Base-by-base conservation (phyloP, 352 stramenopile species). In the Phytophthora sojae region DNA sequence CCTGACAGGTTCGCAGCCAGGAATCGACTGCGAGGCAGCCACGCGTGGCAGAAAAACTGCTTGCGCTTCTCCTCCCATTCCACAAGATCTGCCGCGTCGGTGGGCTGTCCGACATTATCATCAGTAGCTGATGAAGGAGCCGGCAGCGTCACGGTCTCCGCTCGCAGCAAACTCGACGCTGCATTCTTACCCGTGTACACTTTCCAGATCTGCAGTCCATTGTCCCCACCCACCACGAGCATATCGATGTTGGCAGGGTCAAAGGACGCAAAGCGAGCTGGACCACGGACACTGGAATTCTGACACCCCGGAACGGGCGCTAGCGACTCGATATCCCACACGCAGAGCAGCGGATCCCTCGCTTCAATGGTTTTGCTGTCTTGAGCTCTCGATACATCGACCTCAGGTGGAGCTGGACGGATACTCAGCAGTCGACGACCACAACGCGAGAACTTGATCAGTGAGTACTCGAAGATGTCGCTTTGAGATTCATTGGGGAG, bases 121-220 rank as follows among this genome's bases (percentile, higher is more conserved):
- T 69, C 30, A 58, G 53, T 59, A 23, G 25, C 47, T 23, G 57
- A 12, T 35, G 29, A 47, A 2, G 26, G 25, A 25, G 19, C 9
- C 12, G 66, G 55, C 3, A 78, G 25, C 21, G 49, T 56, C n/a
- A 81, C 61, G 0, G 61, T 37, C 70, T 80, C 57, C 2, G 76
- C 59, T 57, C 74, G 77, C 42, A 84, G 52, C 6, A 83, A 61
- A 69, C 68, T 79, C 0, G 71, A 83, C 6, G 44, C 51, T 4
- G 71, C 57, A 4, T 23, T 73, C 32, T 67, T 67, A n/a, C 74
- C 71, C 25, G 71, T 74, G 75, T 88, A 93, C 30, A 92, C 66
- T 64, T 90, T 92, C 82, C 81, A 96, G 61, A 94, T 63, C 23
- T 88, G 74, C 8, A 96, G 72, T 5, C 85, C 83, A 32, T 86